A percentile compares a stretch with the other conserved stretches of the same genome.
phyloP scores from a whole-genome alignment of 495 filamentous ascomycete genomes.

The Emericellopsis terricola region DNA sequence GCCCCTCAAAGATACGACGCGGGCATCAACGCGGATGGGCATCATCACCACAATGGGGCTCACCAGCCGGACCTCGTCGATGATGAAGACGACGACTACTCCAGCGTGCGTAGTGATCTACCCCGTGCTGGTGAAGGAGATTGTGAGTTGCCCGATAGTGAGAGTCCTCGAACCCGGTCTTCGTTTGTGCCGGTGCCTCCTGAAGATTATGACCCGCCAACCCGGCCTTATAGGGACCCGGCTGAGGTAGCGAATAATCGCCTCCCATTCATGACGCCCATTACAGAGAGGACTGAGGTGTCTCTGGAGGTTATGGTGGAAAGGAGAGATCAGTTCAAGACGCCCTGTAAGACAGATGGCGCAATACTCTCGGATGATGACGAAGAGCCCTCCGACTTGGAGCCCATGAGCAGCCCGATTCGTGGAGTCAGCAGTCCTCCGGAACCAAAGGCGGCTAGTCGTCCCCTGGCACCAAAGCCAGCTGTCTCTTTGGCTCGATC shows the following conservation, averaged over 20 bases:
- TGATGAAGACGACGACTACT: conserved; percentile 4
- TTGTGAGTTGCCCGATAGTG: conserved; percentile 11
- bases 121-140: conserved; percentile 8
- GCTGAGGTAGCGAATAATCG: conserved; percentile 63
- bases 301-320: conserved; percentile 42
- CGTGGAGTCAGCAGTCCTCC: conserved; percentile 35
- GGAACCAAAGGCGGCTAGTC: conserved; percentile 21
- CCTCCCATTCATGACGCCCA: conserved; percentile 95
- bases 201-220: conserved; percentile 65
- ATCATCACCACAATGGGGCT: conserved; percentile 8
- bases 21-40: conserved; percentile 11
- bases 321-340: conserved; percentile 45
- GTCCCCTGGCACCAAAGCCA: conserved; percentile 24
- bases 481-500: not conserved
- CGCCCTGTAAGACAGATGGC: conserved; percentile 39
- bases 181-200: conserved; percentile 53
- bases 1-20: conserved; percentile 44
- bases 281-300: conserved; percentile 84
- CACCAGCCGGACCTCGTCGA: conserved; percentile 15
- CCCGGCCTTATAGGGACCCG: conserved; percentile 57
- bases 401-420: conserved; percentile 52
- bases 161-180: conserved; percentile 15
- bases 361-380: conserved; percentile 17
- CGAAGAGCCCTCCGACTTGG: conserved; percentile 18
- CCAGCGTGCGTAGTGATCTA: too few species aligned